A percentile compares a stretch with the other conserved stretches of the same genome.
phyloP scores from a whole-genome alignment of 108 stramenopile species.

The Schizochytrium sp. region DNA sequence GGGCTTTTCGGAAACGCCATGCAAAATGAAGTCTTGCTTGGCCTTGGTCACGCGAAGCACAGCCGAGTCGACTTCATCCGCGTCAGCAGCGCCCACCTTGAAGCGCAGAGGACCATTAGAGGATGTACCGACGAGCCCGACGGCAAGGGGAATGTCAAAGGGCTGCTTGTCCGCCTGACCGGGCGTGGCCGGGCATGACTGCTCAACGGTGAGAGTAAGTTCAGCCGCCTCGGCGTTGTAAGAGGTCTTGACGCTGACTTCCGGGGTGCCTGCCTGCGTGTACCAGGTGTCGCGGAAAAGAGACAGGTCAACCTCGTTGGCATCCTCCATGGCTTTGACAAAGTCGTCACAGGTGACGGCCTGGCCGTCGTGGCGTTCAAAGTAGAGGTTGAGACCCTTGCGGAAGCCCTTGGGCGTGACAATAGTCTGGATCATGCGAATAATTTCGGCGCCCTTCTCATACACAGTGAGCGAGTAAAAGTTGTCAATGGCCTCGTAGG shows the following conservation, averaged over 20 bases:
- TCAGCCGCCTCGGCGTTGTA: constrained; percentile 48
- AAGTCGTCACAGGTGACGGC: constrained; percentile 97
- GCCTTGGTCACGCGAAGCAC: constrained; percentile 45
- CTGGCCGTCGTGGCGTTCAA: constrained; percentile 79
- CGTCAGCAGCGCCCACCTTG: constrained; percentile 70
- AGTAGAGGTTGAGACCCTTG: constrained; percentile 84
- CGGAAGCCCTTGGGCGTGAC: constrained; percentile 79
- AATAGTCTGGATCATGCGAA: constrained; percentile 89
- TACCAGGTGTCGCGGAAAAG: constrained; percentile 80
- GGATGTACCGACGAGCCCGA: constrained; percentile 74
- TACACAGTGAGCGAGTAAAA: constrained; percentile 63
- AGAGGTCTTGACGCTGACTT: constrained; percentile 51
- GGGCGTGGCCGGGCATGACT: constrained; percentile 46
- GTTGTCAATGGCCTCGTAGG: constrained; percentile 90
- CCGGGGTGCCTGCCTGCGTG: constrained; percentile 80
- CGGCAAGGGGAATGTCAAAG: constrained; percentile 81
- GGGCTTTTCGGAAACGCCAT: constrained; percentile 50
- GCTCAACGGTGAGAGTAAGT: constrained; percentile 52
- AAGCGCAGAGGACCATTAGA: constrained; percentile 68
- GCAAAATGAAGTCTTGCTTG: constrained; percentile 1
- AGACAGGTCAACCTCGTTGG: constrained; percentile 63
- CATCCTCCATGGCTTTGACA: constrained; percentile 85
- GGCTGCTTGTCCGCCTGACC: constrained; percentile 47
- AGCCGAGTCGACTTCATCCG: constrained; percentile 64
- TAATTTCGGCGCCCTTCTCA: constrained; percentile 79